Base-by-base conservation (phyloP, 768 basidiomycete species). In the Boletus sp. region DNA sequence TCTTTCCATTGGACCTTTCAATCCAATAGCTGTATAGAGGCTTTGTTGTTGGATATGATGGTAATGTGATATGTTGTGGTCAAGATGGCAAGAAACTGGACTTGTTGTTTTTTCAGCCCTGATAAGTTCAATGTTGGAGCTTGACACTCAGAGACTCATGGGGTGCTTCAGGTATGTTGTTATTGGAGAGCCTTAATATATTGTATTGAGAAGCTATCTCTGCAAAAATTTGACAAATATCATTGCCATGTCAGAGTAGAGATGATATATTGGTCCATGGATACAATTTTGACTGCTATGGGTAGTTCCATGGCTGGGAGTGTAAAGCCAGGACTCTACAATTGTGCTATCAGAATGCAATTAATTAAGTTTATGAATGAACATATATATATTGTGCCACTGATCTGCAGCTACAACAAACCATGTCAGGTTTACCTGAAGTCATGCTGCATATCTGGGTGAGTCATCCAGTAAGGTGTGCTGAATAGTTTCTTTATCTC, bases 361-460 rank as follows among this genome's bases (percentile, higher is more conserved):
- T 17, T 55, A 52, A 41, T 11, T 47, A 36, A 35, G 32, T 45
- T 42, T 47, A 29, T 32, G 29, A 48, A 51, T 46, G 29, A 41
- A 57, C 41, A 54, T 54, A 71, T 80, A 49, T 73, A 84, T 83
- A 37, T 73, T 75, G 64, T 75, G 77, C 48, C 77, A 77, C 70
- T 77, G 78, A 61, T 90, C 88, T 41, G 83, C 85, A n/a, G 80
- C 82, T 18, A 82, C 80, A 46, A 87, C 86, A 60, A 90, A 71
- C 84, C 85, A 90, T 2, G 80, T 75, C 14, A 92, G 76, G 68
- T 91, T 92, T 32, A 83, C 80, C 63, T 90, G 86, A 40, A 92
- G 71, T 47, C 89, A 82, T 11, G 55, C 52, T 3, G 80, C 71
- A 71, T 83, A 90, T 66, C 89, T 90, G 61, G 20, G 32, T 39